Evolutionary conservation across 2,329 filamentous ascomycete species (phyloP).

Genomic region (Nigrograna mackinnonii): DNA sequence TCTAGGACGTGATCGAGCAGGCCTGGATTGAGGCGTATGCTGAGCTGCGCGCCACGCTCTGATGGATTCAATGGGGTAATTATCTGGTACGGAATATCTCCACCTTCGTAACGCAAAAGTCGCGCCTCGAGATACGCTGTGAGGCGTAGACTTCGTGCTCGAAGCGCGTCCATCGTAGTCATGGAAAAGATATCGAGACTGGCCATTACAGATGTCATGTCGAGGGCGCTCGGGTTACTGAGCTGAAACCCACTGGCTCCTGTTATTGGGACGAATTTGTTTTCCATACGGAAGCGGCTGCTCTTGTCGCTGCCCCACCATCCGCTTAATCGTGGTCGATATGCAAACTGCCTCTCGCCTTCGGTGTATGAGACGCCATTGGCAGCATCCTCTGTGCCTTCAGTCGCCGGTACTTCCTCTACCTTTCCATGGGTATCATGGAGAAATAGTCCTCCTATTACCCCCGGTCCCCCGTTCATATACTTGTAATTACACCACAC

Average conservation of each 20-base stretch:
- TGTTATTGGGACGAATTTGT: conserved; percentile 73
- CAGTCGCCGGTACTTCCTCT: background rate
- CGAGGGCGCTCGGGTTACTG: conserved; percentile 81
- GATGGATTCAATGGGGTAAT: conserved; percentile 71
- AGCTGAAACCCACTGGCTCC: conserved; percentile 83
- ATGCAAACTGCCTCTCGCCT: conserved; percentile 34
- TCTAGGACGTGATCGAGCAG: conserved; percentile 70
- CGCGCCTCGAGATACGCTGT: conserved; percentile 74
- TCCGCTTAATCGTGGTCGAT: conserved; percentile 70
- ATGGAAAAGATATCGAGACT: conserved; percentile 74
- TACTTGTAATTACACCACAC: conserved; percentile 97
- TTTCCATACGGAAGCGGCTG: conserved; percentile 81
- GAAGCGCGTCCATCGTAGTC: conserved; percentile 69
- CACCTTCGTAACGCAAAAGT: conserved; percentile 22
- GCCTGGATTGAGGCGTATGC: conserved; percentile 69
- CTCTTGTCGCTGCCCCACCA: conserved; percentile 87
- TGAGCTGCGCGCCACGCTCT: conserved; percentile 78
- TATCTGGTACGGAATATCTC: conserved; percentile 47
- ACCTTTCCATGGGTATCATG: conserved; percentile 73
- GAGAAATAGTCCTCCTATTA: conserved; percentile 80
- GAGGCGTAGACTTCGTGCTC: conserved; percentile 71
- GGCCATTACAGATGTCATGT: conserved; percentile 74
- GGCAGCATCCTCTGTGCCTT: background rate
- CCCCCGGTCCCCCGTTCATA: conserved; percentile 81
- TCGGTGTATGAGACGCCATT: conserved; percentile 1